Evolutionary conservation across 805 yeast genomes (phyloP).

Genomic region (Kodamaea jinghongensis): DNA sequence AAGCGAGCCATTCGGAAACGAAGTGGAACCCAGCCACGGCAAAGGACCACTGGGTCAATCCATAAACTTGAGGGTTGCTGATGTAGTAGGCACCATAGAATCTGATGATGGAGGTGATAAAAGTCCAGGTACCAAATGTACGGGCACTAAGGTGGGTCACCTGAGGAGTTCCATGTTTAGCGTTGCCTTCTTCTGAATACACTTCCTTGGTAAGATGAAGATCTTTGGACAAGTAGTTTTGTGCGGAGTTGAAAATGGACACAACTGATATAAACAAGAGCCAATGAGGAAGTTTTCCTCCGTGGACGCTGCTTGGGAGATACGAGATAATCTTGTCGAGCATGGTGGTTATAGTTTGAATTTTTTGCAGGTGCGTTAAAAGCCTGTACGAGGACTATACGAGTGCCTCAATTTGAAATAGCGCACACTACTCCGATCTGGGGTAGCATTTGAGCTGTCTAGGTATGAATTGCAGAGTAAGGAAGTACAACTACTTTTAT

Average conservation of each 20-base stretch:
- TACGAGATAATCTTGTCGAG: slow-evolving; percentile 4
- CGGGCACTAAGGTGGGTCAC: slow-evolving; percentile 72
- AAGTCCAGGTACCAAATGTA: slow-evolving; percentile 98
- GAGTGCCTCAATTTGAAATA: no score
- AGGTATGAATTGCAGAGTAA: no score
- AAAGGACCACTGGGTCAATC: slow-evolving; percentile 77
- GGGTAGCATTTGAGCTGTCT: no score
- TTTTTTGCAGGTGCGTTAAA: no score
- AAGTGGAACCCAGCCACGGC: slow-evolving; percentile 84
- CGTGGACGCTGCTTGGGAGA: slow-evolving; percentile 18
- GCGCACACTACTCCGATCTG: no score
- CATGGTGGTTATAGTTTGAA: background rate
- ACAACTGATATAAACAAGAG: slow-evolving; percentile 66
- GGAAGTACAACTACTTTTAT: no score
- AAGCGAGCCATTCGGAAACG: slow-evolving; percentile 75
- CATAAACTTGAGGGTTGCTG: slow-evolving; percentile 66
- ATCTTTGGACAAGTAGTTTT: slow-evolving; percentile 72
- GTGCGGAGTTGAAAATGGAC: slow-evolving; percentile 87
- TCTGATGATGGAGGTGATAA: slow-evolving; percentile 79
- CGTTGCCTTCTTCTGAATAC: slow-evolving; percentile 45
- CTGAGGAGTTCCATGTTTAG: slow-evolving; percentile 25
- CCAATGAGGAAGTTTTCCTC: slow-evolving; percentile 38
- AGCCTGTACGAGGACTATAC: no score
- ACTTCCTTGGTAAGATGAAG: slow-evolving; percentile 74
- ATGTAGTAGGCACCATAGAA: slow-evolving; percentile 78